Percentiles rank a stretch among this genome's conserved stretches.
Conservation (phyloP, 2,329 filamentous ascomycete genomes). For the Ambrosiella beaveri region DNA sequence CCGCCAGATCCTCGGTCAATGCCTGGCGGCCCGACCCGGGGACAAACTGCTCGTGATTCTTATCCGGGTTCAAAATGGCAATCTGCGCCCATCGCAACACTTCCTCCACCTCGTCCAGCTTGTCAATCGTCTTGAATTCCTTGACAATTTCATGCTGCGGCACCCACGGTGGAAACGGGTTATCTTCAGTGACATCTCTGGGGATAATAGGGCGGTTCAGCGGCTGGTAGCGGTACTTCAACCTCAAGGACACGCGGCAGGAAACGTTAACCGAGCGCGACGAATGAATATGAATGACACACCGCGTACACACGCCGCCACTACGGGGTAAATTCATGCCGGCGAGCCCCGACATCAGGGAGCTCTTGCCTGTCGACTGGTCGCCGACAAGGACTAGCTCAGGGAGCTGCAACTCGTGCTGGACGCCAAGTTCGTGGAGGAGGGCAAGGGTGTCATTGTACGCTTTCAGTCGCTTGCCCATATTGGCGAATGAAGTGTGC, state of each 20-base stretch:
- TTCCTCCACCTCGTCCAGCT: constrained; percentile 46
- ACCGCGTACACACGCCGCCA: constrained; percentile 60
- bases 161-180: constrained; percentile 50
- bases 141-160: constrained; percentile 28
- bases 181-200: constrained; percentile 29
- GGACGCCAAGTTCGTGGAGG: constrained; percentile 55
- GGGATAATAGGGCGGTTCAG: constrained; percentile 25
- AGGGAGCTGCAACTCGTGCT: constrained; percentile 52
- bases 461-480: constrained; percentile 45
- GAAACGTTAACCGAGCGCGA: constrained; percentile 43
- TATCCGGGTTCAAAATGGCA: constrained; percentile 53
- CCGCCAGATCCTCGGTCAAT: constrained; percentile 20
- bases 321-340: constrained; percentile 56
- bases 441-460: constrained; percentile 50
- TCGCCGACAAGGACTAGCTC: constrained; percentile 74
- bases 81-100: constrained; percentile 59
- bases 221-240: constrained; percentile 42
- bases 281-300: constrained; percentile 63
- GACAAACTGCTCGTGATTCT: constrained; percentile 34
- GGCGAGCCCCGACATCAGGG: constrained; percentile 43
- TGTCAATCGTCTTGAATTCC: constrained; percentile 46
- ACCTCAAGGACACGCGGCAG: constrained; percentile 49
- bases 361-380: constrained; percentile 71
- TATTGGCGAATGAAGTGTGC: constrained; percentile 29
- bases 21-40: constrained; percentile 28